Conservation (phyloP, 306 rosid species). For the Cicer bijugum region DNA sequence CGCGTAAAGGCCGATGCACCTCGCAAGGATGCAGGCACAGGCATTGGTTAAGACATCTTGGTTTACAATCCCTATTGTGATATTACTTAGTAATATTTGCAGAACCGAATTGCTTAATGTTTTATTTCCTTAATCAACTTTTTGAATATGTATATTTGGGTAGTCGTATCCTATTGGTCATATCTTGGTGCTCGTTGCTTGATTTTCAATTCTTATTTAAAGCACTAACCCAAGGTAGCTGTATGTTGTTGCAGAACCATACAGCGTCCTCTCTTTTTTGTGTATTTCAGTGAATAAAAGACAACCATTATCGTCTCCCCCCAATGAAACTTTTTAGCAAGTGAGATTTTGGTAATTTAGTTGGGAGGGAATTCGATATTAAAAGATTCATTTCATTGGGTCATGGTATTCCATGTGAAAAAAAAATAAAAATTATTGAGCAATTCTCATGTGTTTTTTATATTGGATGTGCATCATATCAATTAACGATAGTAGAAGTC, state of each 20-base stretch:
- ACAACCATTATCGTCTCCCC: not conserved
- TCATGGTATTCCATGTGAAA: too few relatives aligned
- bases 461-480: too few relatives aligned
- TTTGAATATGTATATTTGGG: constrained; percentile 37
- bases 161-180: constrained; percentile 41
- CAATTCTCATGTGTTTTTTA: too few relatives aligned
- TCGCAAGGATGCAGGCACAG: constrained; percentile 67
- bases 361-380: not conserved
- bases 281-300: not conserved
- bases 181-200: constrained; percentile 19
- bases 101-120: constrained; percentile 31
- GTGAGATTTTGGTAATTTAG: not conserved
- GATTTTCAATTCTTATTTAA: constrained; percentile 19
- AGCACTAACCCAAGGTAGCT: constrained; percentile 21
- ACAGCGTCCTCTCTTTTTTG: not conserved
- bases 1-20: constrained; percentile 84
- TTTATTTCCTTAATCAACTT: constrained; percentile 37
- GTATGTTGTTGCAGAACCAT: not conserved
- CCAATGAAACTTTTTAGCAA: not conserved
- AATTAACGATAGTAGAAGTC: too few relatives aligned
- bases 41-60: constrained; percentile 69
- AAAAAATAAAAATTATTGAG: too few relatives aligned
- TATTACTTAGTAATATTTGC: constrained; percentile 24
- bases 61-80: constrained; percentile 16
- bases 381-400: not conserved